These are phyloP conservation scores for Corynespora cassiicola DNA, from an alignment of 2,329 filamentous ascomycete genomes.

Conservation along the genomic window DNA sequence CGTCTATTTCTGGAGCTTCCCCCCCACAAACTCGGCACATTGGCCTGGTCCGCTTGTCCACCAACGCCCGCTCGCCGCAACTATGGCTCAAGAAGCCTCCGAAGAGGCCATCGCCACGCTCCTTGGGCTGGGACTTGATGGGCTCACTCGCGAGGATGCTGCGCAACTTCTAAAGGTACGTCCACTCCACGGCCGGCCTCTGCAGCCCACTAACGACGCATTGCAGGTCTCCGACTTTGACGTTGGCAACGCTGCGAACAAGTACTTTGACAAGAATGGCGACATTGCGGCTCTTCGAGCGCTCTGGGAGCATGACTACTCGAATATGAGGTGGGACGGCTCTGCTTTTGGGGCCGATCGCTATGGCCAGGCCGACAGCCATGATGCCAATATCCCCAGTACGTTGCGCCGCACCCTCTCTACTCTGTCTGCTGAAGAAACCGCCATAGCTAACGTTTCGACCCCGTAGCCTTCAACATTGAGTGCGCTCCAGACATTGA, in stretches of 20 bases:
- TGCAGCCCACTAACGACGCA: background rate
- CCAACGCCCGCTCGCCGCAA: no score
- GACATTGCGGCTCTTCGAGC: conserved; percentile 20
- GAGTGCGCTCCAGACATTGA: conserved; percentile 39
- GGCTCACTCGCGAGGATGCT: conserved; percentile 23
- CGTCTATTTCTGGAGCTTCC: no score
- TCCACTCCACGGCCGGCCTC: background rate
- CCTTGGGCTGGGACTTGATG: conserved; percentile 9
- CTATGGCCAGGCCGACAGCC: conserved; percentile 31
- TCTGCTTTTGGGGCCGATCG: conserved; percentile 36
- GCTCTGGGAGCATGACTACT: conserved; percentile 27
- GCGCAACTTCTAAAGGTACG: conserved; percentile 21
- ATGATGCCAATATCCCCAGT: conserved; percentile 31
- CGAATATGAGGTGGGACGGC: conserved; percentile 37
- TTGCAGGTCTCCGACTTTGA: conserved; percentile 31
- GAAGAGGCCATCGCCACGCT: conserved; percentile 16
- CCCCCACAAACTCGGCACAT: no score
- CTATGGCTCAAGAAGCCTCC: conserved; percentile 5
- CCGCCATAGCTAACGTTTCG: conserved; percentile 21
- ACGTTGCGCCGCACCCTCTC: conserved; percentile 17
- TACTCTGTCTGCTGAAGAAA: conserved; percentile 4
- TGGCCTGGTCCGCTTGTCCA: no score
- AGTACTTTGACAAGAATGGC: conserved; percentile 24
- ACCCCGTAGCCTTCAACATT: conserved; percentile 40
- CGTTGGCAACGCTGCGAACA: conserved; percentile 28